Base-by-base conservation (phyloP, 768 basidiomycete genomes). In the Paxillus rubicundulus region DNA sequence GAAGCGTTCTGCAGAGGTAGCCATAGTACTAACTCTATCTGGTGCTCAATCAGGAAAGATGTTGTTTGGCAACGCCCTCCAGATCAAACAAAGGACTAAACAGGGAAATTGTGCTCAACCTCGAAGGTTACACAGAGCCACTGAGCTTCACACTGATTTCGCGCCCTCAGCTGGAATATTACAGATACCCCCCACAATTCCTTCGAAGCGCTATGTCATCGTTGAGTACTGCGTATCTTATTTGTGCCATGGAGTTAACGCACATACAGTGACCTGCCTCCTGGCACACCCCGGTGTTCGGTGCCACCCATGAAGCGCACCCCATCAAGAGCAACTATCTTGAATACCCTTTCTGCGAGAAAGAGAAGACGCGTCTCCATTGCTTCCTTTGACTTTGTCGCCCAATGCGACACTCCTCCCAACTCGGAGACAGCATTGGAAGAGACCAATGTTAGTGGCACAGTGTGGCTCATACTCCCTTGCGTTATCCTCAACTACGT, bases 291-390 rank as follows among this genome's bases (percentile, higher is more conserved):
- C 14, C 64, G 53, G 56, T 69, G 61, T 54, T 52, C 52, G 28
- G 65, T 53, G 55, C 58, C 63, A 62, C 59, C 50, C 60, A 28
- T 67, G 64, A 75, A 75, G 47, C 74, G 75, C 6, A 66, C 68
- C 6, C 64, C 70, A 8, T 72, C 74, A 27, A 66, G 68, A 50
- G 62, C 69, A 27, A 75, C 70, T 12, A 64, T 73, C 39, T 72
- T 73, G 8, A 74, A 71, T 49, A 63, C 71, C 36, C 74, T 72
- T 24, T 77, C 77, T 6, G 54, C 65, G 40, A 48, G 70, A 47
- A 79, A 79, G 55, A 63, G 74, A 33, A 65, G 76, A 57, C 66
- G 77, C 16, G 64, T 77, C 16, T 79, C 78, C 2, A 60, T 71
- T 7, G 64, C 72, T 8, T 72, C 71, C 16, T 66, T 68, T 20